Percentiles rank a stretch among this genome's conserved stretches.
phyloP scores from a whole-genome alignment of 768 basidiomycete species.

The Russula griseocarnosa region DNA sequence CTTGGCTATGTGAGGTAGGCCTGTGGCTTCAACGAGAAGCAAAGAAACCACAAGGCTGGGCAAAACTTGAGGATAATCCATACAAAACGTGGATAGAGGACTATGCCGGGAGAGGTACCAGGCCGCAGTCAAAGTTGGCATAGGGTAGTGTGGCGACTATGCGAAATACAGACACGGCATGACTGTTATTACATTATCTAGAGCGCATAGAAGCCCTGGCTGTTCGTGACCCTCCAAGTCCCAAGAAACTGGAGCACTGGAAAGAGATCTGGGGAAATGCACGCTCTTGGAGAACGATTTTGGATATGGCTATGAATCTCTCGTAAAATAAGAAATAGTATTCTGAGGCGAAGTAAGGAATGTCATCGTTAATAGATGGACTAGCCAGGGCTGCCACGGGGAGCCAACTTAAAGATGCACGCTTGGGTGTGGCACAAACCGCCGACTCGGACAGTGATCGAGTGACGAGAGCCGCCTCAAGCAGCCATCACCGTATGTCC shows the following conservation, averaged over 20 bases:
- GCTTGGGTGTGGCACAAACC: too few relatives aligned
- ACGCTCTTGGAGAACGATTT: constrained; percentile 77
- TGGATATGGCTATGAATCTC: constrained; percentile 61
- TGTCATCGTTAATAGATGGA: neutral
- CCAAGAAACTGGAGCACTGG: constrained; percentile 59
- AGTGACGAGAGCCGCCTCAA: too few relatives aligned
- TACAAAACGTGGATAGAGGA: constrained; percentile 77
- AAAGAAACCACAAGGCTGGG: constrained; percentile 46
- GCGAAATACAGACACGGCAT: neutral
- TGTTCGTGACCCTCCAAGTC: constrained; percentile 58
- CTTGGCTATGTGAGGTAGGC: constrained; percentile 90
- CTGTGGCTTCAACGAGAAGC: constrained; percentile 69
- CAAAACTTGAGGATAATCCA: constrained; percentile 61
- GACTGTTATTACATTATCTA: constrained; percentile 34
- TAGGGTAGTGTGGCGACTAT: constrained; percentile 44
- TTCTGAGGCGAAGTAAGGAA: neutral
- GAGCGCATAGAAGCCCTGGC: constrained; percentile 71
- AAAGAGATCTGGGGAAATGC: constrained; percentile 67
- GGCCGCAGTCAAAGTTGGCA: constrained; percentile 62
- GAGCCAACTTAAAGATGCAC: too few relatives aligned
- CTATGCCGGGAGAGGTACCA: constrained; percentile 74
- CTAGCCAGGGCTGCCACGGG: neutral
- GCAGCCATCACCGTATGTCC: too few relatives aligned
- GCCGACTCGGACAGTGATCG: too few relatives aligned
- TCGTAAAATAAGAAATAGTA: constrained; percentile 15